Conservation (phyloP, 805 yeast species). For the Danielozyma ontarioensis region DNA sequence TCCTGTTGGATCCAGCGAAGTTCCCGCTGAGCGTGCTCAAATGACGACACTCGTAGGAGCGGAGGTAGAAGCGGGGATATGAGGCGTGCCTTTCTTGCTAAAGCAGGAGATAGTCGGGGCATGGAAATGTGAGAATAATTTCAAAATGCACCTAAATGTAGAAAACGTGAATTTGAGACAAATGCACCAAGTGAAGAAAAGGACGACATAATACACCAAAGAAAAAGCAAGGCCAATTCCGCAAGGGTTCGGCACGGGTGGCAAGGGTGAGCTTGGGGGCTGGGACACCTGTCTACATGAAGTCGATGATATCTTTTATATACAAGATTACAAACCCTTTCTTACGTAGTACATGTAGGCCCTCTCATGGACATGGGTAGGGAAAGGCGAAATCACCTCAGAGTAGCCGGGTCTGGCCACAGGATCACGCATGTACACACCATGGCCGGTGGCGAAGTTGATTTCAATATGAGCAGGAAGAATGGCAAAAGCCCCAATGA, state of each 20-base stretch:
- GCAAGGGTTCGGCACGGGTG: too few relatives aligned
- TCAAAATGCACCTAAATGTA: too few relatives aligned
- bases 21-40: slow-evolving; percentile 48
- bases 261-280: too few relatives aligned
- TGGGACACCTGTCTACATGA: too few relatives aligned
- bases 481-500: slow-evolving; percentile 86
- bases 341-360: slow-evolving; percentile 92
- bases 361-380: slow-evolving; percentile 76
- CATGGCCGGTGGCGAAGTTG: slow-evolving; percentile 89
- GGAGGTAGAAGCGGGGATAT: slow-evolving; percentile 26
- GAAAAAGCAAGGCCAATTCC: too few relatives aligned
- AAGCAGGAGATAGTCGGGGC: slow-evolving; percentile 28
- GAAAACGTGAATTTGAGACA: too few relatives aligned
- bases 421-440: slow-evolving; percentile 94
- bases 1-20: slow-evolving; percentile 61
- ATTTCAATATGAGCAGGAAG: slow-evolving; percentile 90
- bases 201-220: too few relatives aligned
- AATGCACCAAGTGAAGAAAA: too few relatives aligned
- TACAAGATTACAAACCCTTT: slow-evolving; percentile 51
- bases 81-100: slow-evolving; percentile 21
- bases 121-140: slow-evolving; percentile 10
- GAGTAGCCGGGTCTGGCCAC: slow-evolving; percentile 96
- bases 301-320: too few relatives aligned
- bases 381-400: slow-evolving; percentile 90
- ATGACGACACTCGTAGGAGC: slow-evolving; percentile 25